Evolutionary conservation across 441 rosid species (phyloP).

Genomic region (Euphorbia neoarborescens): DNA sequence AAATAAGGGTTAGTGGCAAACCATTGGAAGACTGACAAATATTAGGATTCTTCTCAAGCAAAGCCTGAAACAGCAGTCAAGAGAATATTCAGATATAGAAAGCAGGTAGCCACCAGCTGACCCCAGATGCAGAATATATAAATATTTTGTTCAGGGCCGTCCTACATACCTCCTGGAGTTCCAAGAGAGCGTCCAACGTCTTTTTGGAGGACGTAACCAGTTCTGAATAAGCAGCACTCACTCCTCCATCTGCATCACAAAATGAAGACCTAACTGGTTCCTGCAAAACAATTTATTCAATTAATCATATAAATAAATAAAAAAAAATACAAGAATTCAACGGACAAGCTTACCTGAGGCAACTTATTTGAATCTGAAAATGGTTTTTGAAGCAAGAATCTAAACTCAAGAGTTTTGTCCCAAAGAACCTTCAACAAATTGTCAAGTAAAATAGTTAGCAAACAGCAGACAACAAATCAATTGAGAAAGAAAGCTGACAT

Average conservation of each 20-base stretch:
- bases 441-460: conserved; percentile 8
- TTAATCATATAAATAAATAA: neutral
- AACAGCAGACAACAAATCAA: neutral
- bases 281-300: conserved; percentile 34
- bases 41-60: conserved; percentile 70
- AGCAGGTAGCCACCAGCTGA: neutral
- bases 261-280: conserved; percentile 58
- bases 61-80: conserved; percentile 41
- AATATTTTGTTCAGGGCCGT: neutral
- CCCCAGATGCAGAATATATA: neutral
- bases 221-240: conserved; percentile 52
- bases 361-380: conserved; percentile 69
- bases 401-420: conserved; percentile 76
- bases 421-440: conserved; percentile 56
- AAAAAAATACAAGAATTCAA: conserved; percentile 6
- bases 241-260: conserved; percentile 45
- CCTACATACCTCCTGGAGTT: conserved; percentile 62
- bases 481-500: neutral
- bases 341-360: conserved; percentile 47
- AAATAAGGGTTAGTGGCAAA: conserved; percentile 22
- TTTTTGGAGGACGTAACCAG: conserved; percentile 53
- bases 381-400: conserved; percentile 84
- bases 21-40: conserved; percentile 54
- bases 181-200: conserved; percentile 66
- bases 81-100: neutral